These are phyloP conservation scores for Phytophthora ohioensis DNA, from an alignment of 352 stramenopile species.

Conservation along the genomic window DNA sequence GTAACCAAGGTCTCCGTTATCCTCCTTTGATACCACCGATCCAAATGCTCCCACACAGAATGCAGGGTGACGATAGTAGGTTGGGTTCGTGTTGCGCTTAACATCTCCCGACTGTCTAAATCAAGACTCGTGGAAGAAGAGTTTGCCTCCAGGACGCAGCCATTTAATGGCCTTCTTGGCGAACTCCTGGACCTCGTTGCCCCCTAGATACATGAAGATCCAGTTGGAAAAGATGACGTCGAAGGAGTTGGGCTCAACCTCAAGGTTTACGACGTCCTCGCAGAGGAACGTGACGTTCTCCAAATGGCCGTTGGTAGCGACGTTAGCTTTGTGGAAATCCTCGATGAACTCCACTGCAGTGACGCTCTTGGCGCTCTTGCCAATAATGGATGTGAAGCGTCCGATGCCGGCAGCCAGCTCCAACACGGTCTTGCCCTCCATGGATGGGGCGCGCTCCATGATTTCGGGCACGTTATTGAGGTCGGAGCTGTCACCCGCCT, in stretches of 20 bases:
- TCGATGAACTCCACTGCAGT: conserved; percentile 84
- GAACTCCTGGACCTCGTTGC: conserved; percentile 65
- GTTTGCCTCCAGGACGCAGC: conserved; percentile 66
- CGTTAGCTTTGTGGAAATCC: conserved; percentile 79
- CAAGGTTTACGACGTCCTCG: conserved; percentile 72
- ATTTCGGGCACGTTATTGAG: conserved; percentile 62
- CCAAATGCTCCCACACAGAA: conserved; percentile 72
- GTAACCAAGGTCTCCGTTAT: conserved; percentile 48
- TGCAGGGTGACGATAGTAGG: conserved; percentile 69
- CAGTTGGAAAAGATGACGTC: conserved; percentile 83
- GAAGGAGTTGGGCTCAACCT: conserved; percentile 61
- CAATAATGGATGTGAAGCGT: conserved; percentile 71
- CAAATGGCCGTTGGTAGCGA: conserved; percentile 53
- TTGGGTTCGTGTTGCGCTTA: conserved; percentile 71
- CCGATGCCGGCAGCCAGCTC: conserved; percentile 74
- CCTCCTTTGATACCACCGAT: conserved; percentile 57
- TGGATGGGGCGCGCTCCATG: conserved; percentile 67
- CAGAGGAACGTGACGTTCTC: conserved; percentile 74
- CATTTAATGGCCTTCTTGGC: conserved; percentile 70
- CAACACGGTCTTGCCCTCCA: conserved; percentile 70
- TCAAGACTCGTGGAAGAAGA: conserved; percentile 79
- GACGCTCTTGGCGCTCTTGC: conserved; percentile 56
- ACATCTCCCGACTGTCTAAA: conserved; percentile 72
- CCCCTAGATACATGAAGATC: conserved; percentile 80
- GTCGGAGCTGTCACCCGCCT: background rate